Conservation (phyloP, 2,329 filamentous ascomycete genomes). For the Venturia pyrina region DNA sequence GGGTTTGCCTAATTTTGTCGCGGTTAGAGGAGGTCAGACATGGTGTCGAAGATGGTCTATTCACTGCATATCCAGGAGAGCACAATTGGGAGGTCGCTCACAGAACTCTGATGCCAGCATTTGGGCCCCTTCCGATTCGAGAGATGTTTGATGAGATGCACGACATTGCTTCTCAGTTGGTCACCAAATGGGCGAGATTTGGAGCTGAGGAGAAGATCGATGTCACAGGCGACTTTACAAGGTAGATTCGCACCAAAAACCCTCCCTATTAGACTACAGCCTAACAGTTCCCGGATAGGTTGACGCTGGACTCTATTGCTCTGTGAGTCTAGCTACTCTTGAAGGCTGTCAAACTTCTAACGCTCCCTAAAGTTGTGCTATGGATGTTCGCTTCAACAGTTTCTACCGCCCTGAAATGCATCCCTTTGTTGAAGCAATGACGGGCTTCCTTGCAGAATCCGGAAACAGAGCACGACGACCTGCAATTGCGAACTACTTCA, state of each 20-base stretch:
- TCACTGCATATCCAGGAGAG: conserved; percentile 1
- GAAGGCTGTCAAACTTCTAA: neutral
- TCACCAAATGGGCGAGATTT: conserved; percentile 58
- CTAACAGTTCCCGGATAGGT: neutral
- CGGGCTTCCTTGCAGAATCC: conserved; percentile 25
- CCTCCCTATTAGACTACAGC: neutral
- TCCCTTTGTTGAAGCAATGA: conserved; percentile 29
- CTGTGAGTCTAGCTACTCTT: conserved; percentile 16
- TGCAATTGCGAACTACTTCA: conserved; percentile 10
- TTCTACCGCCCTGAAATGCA: conserved; percentile 28
- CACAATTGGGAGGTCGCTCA: conserved; percentile 36
- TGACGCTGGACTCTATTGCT: conserved; percentile 29
- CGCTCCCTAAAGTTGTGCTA: conserved; percentile 18
- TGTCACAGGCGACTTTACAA: conserved; percentile 29
- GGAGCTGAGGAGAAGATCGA: conserved; percentile 23
- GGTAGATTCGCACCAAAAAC: conserved; percentile 6
- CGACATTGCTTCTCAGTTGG: conserved; percentile 56
- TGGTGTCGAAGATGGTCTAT: conserved; percentile 5
- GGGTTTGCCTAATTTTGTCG: no score
- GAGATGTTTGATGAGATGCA: conserved; percentile 53
- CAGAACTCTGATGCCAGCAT: conserved; percentile 55
- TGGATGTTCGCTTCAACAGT: conserved; percentile 33
- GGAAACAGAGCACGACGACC: conserved; percentile 21
- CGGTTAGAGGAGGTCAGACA: neutral
- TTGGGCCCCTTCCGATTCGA: conserved; percentile 58